phyloP scores from a whole-genome alignment of 1,139 yeast species.

The Protomyces macrosporus region DNA sequence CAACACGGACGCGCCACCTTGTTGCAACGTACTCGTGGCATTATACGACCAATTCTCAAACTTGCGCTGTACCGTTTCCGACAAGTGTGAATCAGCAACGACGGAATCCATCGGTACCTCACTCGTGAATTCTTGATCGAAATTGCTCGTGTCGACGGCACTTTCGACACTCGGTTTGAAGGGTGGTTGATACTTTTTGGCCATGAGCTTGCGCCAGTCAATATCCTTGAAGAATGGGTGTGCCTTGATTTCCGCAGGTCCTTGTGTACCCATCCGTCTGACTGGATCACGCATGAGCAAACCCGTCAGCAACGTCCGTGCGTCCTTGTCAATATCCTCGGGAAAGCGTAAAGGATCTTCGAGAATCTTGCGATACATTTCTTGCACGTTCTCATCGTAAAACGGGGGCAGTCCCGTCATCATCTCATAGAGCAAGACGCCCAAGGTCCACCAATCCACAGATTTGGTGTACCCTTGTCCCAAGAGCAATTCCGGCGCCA shows the following conservation, averaged over 20 bases:
- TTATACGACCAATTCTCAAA: conserved; percentile 79
- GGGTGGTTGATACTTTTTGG: conserved; percentile 91
- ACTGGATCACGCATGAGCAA: conserved; percentile 81
- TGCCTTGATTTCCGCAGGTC: conserved; percentile 75
- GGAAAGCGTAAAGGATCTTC: conserved; percentile 89
- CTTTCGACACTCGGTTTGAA: conserved; percentile 88
- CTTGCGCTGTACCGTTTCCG: conserved; percentile 89
- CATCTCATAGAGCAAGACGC: conserved; percentile 91
- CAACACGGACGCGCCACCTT: neutral
- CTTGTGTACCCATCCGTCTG: conserved; percentile 67
- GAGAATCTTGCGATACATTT: conserved; percentile 88
- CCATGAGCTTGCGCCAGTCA: conserved; percentile 80
- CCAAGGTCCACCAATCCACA: conserved; percentile 99
- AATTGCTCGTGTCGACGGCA: conserved; percentile 59
- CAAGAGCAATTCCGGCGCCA: conserved; percentile 87
- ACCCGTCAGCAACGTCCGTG: conserved; percentile 71
- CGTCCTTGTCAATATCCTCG: conserved; percentile 78
- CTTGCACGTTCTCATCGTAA: conserved; percentile 88
- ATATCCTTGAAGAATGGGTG: conserved; percentile 78
- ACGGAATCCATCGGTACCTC: conserved; percentile 95
- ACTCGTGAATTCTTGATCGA: conserved; percentile 85
- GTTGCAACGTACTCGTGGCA: conserved; percentile 1
- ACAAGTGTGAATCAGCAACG: conserved; percentile 70
- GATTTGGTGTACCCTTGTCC: conserved; percentile 93
- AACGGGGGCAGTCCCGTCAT: conserved; percentile 94